Conservation (phyloP, 768 basidiomycete genomes). For the Podaxis sp. region DNA sequence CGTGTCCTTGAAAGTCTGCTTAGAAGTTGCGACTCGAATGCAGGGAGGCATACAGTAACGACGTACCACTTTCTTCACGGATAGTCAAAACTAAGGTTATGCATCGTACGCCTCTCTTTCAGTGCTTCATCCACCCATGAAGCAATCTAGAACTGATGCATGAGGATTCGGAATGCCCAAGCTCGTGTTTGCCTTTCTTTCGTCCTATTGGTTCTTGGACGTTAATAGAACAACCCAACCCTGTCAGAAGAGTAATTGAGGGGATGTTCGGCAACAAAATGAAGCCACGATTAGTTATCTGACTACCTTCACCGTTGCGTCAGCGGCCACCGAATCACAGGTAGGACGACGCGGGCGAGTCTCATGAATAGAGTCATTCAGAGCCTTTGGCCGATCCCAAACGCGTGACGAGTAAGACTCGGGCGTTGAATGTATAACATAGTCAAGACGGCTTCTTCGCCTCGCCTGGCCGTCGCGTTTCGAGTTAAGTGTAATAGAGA, state of each 20-base stretch:
- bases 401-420: background rate
- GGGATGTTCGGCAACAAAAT: background rate
- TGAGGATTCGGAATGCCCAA: background rate
- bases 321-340: background rate
- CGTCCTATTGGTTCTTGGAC: slow-evolving; percentile 5
- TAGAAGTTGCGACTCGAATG: background rate
- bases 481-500: too few relatives aligned
- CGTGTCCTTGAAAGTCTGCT: background rate
- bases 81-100: slow-evolving; percentile 1
- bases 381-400: background rate
- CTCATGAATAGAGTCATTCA: background rate
- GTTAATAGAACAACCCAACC: background rate
- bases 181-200: slow-evolving; percentile 8
- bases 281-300: background rate
- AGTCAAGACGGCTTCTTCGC: background rate
- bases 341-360: background rate
- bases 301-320: background rate
- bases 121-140: background rate
- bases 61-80: background rate
- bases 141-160: slow-evolving; percentile 4
- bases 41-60: background rate
- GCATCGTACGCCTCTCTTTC: background rate
- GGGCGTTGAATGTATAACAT: background rate
- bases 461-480: background rate
- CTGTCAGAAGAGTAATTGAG: background rate